Evolutionary conservation across 176 grass and related monocot genomes (phyloP).

Genomic region (Ananas comosus): DNA sequence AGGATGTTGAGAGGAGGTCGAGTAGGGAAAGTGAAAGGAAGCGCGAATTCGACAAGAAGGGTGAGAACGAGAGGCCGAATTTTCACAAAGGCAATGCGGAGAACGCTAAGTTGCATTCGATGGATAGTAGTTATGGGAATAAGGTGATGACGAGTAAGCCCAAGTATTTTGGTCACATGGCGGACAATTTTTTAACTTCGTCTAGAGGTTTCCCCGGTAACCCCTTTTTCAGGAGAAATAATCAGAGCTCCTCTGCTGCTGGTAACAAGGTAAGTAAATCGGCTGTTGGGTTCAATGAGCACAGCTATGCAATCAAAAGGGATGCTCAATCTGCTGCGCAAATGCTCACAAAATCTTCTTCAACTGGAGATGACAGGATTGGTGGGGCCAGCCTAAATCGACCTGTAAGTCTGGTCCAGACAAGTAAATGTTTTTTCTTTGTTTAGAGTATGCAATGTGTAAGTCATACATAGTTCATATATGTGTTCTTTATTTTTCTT

Average conservation of each 20-base stretch:
- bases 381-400: slow-evolving; percentile 32
- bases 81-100: slow-evolving; percentile 20
- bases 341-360: slow-evolving; percentile 27
- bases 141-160: slow-evolving; percentile 35
- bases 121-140: slow-evolving; percentile 30
- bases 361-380: slow-evolving; percentile 49
- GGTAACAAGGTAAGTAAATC: slow-evolving; percentile 46
- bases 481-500: slow-evolving; percentile 18
- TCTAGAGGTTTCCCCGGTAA: slow-evolving; percentile 48
- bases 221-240: slow-evolving; percentile 64
- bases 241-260: slow-evolving; percentile 31
- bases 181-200: slow-evolving; percentile 53
- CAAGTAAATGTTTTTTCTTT: background rate
- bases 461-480: slow-evolving; percentile 13
- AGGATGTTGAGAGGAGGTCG: slow-evolving; percentile 52
- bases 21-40: slow-evolving; percentile 46
- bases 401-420: slow-evolving; percentile 43
- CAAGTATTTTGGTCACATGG: slow-evolving; percentile 62
- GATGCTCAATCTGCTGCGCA: slow-evolving; percentile 33
- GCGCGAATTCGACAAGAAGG: slow-evolving; percentile 46
- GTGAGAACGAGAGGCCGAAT: slow-evolving; percentile 35
- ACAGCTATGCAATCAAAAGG: slow-evolving; percentile 46
- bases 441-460: slow-evolving; percentile 1
- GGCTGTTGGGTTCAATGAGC: slow-evolving; percentile 25
- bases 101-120: slow-evolving; percentile 28